These are phyloP conservation scores for Clonostachys byssicola DNA, from an alignment of 2,329 filamentous ascomycete genomes.

Conservation along the genomic window DNA sequence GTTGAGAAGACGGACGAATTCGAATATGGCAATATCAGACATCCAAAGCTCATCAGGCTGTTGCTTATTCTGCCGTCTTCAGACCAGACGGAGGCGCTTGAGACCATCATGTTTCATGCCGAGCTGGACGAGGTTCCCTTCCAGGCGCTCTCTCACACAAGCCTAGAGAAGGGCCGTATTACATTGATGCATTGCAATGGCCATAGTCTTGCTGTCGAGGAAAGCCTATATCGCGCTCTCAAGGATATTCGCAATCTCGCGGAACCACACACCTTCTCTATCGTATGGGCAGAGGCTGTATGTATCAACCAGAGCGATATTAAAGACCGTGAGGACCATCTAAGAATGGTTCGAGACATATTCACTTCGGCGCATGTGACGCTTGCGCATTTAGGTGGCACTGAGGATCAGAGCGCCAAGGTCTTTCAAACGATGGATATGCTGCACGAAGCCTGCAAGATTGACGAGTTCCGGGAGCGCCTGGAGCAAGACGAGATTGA, in stretches of 20 bases:
- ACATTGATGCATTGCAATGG: slow-evolving; percentile 8
- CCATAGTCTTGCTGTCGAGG: slow-evolving; percentile 2
- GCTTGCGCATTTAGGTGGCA: slow-evolving; percentile 4
- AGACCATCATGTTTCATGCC: slow-evolving; percentile 10
- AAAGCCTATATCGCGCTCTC: slow-evolving; percentile 7
- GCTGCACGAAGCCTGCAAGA: slow-evolving; percentile 5
- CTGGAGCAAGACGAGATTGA: slow-evolving; percentile 5
- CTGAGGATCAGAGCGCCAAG: not conserved
- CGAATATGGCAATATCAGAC: slow-evolving; percentile 5
- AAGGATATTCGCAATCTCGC: slow-evolving; percentile 7
- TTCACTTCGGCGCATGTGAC: slow-evolving; percentile 3
- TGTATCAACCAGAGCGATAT: slow-evolving; percentile 11
- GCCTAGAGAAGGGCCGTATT: not conserved
- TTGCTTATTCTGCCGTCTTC: slow-evolving; percentile 7
- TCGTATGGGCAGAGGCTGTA: slow-evolving; percentile 11
- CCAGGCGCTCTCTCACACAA: slow-evolving; percentile 7
- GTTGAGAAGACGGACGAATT: slow-evolving; percentile 4
- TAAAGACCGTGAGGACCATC: slow-evolving; percentile 7
- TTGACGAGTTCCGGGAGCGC: slow-evolving; percentile 3
- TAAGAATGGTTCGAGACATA: slow-evolving; percentile 7
- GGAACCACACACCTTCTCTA: slow-evolving; percentile 3
- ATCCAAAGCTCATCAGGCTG: slow-evolving; percentile 8
- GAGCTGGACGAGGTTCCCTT: slow-evolving; percentile 9
- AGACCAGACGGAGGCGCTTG: slow-evolving; percentile 4
- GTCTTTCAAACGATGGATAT: slow-evolving; percentile 5